Base-by-base conservation (phyloP, 495 filamentous ascomycete genomes). In the Penicillium flavigenum region DNA sequence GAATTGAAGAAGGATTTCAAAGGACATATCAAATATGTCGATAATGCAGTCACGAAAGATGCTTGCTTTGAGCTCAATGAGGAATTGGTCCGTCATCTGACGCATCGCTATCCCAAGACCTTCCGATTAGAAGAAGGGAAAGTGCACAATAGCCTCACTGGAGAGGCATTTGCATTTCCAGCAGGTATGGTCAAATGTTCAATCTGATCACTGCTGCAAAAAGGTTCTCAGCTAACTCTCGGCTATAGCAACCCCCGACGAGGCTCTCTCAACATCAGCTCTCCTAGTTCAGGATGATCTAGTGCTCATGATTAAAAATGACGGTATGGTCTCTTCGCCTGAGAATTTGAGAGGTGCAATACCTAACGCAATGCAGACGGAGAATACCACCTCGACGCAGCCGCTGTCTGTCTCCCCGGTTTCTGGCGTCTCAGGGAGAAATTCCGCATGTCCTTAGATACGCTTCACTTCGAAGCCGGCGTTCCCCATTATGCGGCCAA, bases 381-480 rank as follows among this genome's bases (percentile, higher is more conserved):
- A 4, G 81, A 90, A 64, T 91, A 92, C 64, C 86, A 89, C 63
- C 80, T 91, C 5, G 77, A 88, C 1, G 87, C 88, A 3, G 88
- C 88, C 19, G 78, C 84, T 7, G 85, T 90, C 20, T 72, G 91
- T 16, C 74, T 92, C 0, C 79, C 88, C 0, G 88, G 88, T 1
- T 92, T 91, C 69, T 91, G 88, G 88, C 80, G 87, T 12, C 77
- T 91, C 4, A 75, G 78, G 36, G 86, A 91, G 58, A 91, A 92
- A 64, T 83, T 88, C 58, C 85, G 86, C 12, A 91, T 92, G 89
- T 73, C 79, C 26, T 68, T 91, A 20, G 80, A 79, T 12, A 85
- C 89, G 59, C 89, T 92, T 45, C 88, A 92, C 59, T 87, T 85
- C 2, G 80, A 77, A 27, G 88, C 87, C 1, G 79, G 86, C 51